A percentile compares a stretch with the other conserved stretches of the same genome.
Conservation (phyloP, 108 stramenopile genomes). For the Nannochloropsis salina region DNA sequence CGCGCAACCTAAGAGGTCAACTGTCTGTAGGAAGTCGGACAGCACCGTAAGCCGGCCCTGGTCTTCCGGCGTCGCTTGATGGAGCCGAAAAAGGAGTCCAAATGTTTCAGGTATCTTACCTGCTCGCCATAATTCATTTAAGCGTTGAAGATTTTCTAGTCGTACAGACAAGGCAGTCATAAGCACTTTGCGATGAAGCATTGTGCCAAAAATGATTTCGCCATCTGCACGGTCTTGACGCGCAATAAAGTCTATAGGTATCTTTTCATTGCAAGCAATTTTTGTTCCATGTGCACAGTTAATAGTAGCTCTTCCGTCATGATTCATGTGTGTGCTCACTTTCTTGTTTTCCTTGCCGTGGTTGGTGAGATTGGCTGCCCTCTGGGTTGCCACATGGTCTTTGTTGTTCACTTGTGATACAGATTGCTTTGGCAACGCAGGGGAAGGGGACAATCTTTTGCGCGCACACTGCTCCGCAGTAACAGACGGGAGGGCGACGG, state of each 20-base stretch:
- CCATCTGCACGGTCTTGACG: constrained; percentile 14
- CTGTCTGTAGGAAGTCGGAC: neutral
- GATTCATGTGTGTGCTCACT: too few species aligned
- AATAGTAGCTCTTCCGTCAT: too few species aligned
- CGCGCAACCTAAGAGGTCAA: constrained; percentile 1
- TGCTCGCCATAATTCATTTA: neutral
- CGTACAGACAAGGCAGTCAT: neutral
- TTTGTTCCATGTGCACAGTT: too few species aligned
- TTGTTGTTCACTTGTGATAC: neutral
- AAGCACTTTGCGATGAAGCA: constrained; percentile 12
- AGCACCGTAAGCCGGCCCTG: neutral
- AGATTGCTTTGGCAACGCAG: neutral
- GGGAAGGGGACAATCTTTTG: neutral
- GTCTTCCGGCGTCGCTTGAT: neutral
- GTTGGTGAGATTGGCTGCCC: too few species aligned
- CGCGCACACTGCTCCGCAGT: neutral
- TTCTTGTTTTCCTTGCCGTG: too few species aligned
- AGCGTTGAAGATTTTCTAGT: neutral
- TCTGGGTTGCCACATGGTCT: too few species aligned
- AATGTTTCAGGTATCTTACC: neutral
- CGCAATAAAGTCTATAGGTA: neutral
- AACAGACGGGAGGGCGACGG: neutral
- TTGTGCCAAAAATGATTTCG: neutral
- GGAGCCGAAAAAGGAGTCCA: neutral
- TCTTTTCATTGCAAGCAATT: neutral